Percentiles rank a stretch among this genome's conserved stretches.
phyloP scores from a whole-genome alignment of 176 grass and related monocot species.

The Rhipidocladum racemiflorum region DNA sequence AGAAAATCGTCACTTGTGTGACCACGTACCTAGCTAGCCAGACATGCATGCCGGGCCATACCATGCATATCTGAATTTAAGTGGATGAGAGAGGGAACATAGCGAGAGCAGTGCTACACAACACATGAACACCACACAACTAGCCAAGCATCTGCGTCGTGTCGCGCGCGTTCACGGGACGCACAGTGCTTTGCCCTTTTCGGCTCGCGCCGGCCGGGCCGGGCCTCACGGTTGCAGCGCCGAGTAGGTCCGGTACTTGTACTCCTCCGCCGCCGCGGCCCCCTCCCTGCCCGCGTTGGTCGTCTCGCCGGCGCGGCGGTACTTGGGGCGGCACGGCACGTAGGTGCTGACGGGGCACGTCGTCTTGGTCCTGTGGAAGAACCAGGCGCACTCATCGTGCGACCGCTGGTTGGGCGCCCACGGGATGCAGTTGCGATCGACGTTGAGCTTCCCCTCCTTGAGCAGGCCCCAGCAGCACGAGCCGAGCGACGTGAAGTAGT shows the following conservation, averaged over 20 bases:
- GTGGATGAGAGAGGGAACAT: neutral
- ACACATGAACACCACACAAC: constrained; percentile 24
- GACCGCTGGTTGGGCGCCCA: constrained; percentile 61
- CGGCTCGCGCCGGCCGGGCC: neutral
- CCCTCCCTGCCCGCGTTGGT: neutral
- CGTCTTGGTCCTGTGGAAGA: constrained; percentile 37
- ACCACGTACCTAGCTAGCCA: neutral
- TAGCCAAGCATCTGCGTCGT: constrained; percentile 22
- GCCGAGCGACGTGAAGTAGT: constrained; percentile 81
- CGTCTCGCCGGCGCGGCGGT: neutral
- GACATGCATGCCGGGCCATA: neutral
- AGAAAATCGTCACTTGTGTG: neutral
- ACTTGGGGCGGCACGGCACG: constrained; percentile 42
- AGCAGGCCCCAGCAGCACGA: constrained; percentile 57
- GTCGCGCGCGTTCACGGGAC: constrained; percentile 26
- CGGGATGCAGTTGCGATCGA: constrained; percentile 74
- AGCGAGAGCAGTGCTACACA: neutral
- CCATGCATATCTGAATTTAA: constrained; percentile 18
- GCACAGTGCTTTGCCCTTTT: constrained; percentile 7
- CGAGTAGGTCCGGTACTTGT: constrained; percentile 43
- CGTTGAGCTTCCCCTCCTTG: constrained; percentile 48
- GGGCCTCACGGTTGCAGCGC: constrained; percentile 38
- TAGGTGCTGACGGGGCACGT: constrained; percentile 46
- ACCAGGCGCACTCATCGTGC: constrained; percentile 64
- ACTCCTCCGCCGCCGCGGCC: constrained; percentile 5